Base-by-base conservation (phyloP, 75 land plant genomes). In the Selaginella moellendorffii region DNA sequence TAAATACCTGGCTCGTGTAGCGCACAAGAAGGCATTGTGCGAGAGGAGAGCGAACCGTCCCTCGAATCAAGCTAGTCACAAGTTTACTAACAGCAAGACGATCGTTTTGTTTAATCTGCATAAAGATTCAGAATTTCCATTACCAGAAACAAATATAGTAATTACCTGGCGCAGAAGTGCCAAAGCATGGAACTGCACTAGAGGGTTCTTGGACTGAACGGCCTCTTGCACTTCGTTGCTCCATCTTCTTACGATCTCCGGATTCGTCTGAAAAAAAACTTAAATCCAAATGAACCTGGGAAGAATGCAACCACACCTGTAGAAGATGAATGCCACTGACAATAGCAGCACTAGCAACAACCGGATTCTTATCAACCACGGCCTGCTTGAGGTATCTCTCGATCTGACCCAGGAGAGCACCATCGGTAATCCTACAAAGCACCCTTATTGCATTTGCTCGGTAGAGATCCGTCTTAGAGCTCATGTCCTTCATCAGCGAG, bases 141-240 rank as follows among this genome's bases (percentile, higher is more conserved):
- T n/a, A n/a, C n/a, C n/a, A n/a, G n/a, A n/a, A n/a, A n/a, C n/a
- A 56, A 24, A 9, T 8, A 56, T 19, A 56, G 8, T 56, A 56
- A 24, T 56, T 61, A 88, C 97, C 96, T 88, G 86, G 59, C 88
- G 89, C 24, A 85, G 82, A 54, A 92, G 73, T 53, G 85, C 96
- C 52, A 92, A 66, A 5, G 96, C 97, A 79, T 92, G 97, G 56
- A 85, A 92, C 52, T 92, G 97, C 12, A 92, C 97, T 63, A 92
- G 90, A 20, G 97, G 80, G 58, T 89, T 84, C 64, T 95, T 81
- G 24, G 97, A 92, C 52, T 92, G 89, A 68, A 92, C 81, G 71
- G 97, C 97, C 71, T 92, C 97, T 60, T 88, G 97, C 9, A 92
- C 95, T 79, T 92, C 97, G 77, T 88, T 88, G 65, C 90, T 92